Base-by-base conservation (phyloP, 208 protist species). In the Trypanosoma caninum region DNA sequence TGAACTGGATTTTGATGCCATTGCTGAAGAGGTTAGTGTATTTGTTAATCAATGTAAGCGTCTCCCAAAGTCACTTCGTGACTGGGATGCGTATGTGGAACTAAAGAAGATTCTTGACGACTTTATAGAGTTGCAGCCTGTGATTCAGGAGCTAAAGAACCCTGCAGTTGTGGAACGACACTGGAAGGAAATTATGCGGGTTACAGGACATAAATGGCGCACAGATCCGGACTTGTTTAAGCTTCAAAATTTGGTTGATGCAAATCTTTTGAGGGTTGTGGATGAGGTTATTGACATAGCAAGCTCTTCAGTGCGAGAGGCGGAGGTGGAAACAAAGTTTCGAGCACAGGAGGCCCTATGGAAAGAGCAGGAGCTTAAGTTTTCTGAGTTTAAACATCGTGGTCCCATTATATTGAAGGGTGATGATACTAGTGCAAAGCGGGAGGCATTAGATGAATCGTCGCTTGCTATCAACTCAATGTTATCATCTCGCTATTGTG, bases 251-350 rank as follows among this genome's bases (percentile, higher is more conserved):
- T 72, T 99, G 34, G 76, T 97, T 10, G 90, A 96, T 46, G 91
- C 87, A 27, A 80, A 97, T 58, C 69, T 98, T 47, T 69, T 98
- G 14, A 45, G 53, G 13, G 76, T 94, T 28, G 68, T 80, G 38
- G 95, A 98, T 27, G 96, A 99, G 65, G 85, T 99, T n/a, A 91
- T 98, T 45, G 96, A 98, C 63, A 97, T 98, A 59, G 89, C 87
- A 37, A 92, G 76, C 55, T 93, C 84, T 56, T 97, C 95, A n/a
- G 82, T 83, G 41, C 97, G 97, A 46, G 97, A 99, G 86, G 78
- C 86, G 8, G 94, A 98, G 60, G 98, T 99, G 33, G 97, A 99
- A 77, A 56, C 61, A 14, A 98, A 98, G 77, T 88, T 98, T 55
- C 83, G 87, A 25, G 60, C 71, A 6, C 84, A 98, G 61, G 89